Evolutionary conservation across 2,329 filamentous ascomycete species (phyloP), one percentile per base, ranked within the genome.

Genomic region (Fusarium odoratissimum): DNA sequence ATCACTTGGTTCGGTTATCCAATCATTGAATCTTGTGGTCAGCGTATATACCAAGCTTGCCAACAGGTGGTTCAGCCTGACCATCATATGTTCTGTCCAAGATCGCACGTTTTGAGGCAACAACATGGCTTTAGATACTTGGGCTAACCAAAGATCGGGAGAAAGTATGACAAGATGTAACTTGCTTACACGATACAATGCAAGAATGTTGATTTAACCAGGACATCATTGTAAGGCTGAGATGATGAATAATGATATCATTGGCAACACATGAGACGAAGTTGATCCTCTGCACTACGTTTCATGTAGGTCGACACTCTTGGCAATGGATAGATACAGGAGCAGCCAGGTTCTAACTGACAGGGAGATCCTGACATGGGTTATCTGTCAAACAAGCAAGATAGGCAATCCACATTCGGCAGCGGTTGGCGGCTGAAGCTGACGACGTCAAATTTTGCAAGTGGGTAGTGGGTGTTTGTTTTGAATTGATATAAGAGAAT

Each of bases 231-330:
- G 44, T 52, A 64, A 64, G 72, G 60, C 54, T 54, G 55, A 65
- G 49, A 31, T 44, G 19, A 33, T 52, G 42, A 54, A 62, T 25
- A 17, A 46, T 71, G 60, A 63, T 67, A 70, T 67, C 42, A 73
- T 72, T 31, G 51, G 46, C 38, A 56, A 62, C 45, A 60, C 37
- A 63, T 57, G 70, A 71, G 60, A 73, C 48, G 54, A 72, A 62
- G n/a, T 46, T 42, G 63, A 71, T 44, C 40, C 19, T 61, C 44
- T 67, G 30, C 61, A 63, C 42, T 69, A 67, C 61, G 65, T 73
- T 69, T 73, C 70, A 73, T 45, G 19, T 64, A 59, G 14, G 31
- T 46, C 45, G 16, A n/a, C n/a, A 44, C 13, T 54, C 30, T 48
- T 37, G 55, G 30, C 25, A 42, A 33, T 21, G 40, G 17, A 37